Evolutionary conservation across 108 stramenopile species (phyloP).

Genomic region (Conticribra guillardii): DNA sequence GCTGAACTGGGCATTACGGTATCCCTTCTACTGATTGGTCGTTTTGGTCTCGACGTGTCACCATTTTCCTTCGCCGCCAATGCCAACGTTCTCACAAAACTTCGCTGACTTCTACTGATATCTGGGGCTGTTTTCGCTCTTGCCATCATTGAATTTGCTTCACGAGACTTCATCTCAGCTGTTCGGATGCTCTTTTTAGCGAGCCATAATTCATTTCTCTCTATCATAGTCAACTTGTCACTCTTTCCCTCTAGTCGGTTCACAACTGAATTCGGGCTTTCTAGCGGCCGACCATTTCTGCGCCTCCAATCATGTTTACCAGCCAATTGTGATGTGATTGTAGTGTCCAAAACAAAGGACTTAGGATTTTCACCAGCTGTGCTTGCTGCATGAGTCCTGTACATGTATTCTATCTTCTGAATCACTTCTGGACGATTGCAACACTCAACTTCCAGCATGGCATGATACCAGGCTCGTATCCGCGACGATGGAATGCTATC

Average conservation of each 20-base stretch:
- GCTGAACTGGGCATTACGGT: no score
- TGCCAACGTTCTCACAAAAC: no score
- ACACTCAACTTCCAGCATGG: conserved; percentile 39
- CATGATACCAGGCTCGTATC: conserved; percentile 29
- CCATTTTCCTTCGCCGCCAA: no score
- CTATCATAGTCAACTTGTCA: conserved; percentile 16
- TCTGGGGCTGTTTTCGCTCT: conserved; percentile 36
- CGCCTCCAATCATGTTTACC: conserved; percentile 22
- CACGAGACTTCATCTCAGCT: conserved; percentile 5
- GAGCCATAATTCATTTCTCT: conserved; percentile 42
- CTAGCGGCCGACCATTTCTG: conserved; percentile 20
- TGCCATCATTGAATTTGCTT: conserved; percentile 4
- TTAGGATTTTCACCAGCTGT: neutral
- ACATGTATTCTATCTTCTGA: conserved; percentile 31
- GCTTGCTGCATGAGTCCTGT: conserved; percentile 17
- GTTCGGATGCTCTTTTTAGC: conserved; percentile 35
- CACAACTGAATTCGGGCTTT: conserved; percentile 20
- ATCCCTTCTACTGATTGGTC: neutral
- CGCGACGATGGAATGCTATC: conserved; percentile 25
- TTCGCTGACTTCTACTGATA: conserved; percentile 18
- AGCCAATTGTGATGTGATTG: conserved; percentile 10
- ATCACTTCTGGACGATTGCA: conserved; percentile 17
- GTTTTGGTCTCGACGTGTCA: neutral
- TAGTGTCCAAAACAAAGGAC: conserved; percentile 40
- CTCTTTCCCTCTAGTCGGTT: conserved; percentile 23